These are phyloP conservation scores for Protoeuglena noctilucae DNA, from an alignment of 139 green algal species.

Conservation along the genomic window DNA sequence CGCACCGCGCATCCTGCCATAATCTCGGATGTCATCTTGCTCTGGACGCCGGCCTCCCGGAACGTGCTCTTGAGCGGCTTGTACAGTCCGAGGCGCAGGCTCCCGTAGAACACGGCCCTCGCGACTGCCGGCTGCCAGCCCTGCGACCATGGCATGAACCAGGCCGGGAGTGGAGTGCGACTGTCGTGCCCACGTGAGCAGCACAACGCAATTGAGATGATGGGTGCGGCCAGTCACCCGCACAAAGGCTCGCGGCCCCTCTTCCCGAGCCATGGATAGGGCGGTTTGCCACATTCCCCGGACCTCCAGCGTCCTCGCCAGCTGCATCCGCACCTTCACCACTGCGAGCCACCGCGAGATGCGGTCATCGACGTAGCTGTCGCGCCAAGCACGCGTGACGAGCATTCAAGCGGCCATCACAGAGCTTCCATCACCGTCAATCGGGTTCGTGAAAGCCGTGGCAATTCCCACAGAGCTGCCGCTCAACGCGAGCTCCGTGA, in stretches of 20 bases:
- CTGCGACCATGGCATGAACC: not conserved
- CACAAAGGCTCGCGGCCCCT: too few relatives aligned
- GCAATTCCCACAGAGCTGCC: not conserved
- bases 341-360: too few relatives aligned
- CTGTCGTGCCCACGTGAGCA: not conserved
- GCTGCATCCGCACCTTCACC: not conserved
- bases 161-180: not conserved
- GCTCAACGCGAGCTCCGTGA: not conserved
- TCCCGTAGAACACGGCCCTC: slow-evolving; percentile 26
- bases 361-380: too few relatives aligned
- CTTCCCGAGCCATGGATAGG: not conserved
- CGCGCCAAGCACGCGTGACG: too few relatives aligned
- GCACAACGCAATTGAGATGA: too few relatives aligned
- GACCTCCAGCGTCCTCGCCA: not conserved
- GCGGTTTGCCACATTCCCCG: not conserved
- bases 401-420: too few relatives aligned
- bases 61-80: slow-evolving; percentile 57
- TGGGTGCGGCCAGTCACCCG: too few relatives aligned
- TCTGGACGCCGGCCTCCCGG: too few relatives aligned
- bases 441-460: not conserved
- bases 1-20: too few relatives aligned
- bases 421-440: too few relatives aligned
- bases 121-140: not conserved
- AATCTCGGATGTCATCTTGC: not conserved
- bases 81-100: slow-evolving; percentile 66